These are phyloP conservation scores for Endothia cerciana DNA, from an alignment of 2,329 filamentous ascomycete species.

Conservation along the genomic window DNA sequence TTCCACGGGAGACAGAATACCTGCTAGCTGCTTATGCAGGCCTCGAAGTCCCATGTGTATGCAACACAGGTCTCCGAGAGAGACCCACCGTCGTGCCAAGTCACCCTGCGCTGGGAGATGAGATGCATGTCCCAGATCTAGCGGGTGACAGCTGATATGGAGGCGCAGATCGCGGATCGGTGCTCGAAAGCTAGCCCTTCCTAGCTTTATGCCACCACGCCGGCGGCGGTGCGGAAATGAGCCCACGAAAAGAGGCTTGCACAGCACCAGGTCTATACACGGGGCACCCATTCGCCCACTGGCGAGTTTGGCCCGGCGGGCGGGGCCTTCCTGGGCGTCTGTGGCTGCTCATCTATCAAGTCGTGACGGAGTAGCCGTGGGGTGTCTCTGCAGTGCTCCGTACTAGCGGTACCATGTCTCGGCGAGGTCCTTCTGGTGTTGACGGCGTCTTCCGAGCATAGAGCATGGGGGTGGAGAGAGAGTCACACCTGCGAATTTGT, in stretches of 20 bases:
- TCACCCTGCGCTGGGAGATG: neutral
- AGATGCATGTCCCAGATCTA: slow-evolving; percentile 20
- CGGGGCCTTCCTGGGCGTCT: neutral
- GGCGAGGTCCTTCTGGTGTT: neutral
- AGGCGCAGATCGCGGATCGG: neutral
- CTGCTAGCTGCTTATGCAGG: neutral
- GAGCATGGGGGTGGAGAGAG: neutral
- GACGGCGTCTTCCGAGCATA: neutral
- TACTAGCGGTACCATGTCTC: neutral
- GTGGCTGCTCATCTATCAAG: neutral
- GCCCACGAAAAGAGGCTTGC: too few relatives aligned
- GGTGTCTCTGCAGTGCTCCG: neutral
- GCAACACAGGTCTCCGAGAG: slow-evolving; percentile 9
- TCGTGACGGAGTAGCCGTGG: neutral
- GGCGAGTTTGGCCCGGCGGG: neutral
- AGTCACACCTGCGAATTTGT: neutral
- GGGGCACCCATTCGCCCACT: neutral
- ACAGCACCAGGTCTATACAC: too few relatives aligned
- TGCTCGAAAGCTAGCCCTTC: neutral
- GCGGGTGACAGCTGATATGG: slow-evolving; percentile 13
- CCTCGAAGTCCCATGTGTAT: neutral
- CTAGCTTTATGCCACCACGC: neutral
- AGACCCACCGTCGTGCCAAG: slow-evolving; percentile 5
- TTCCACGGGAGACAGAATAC: neutral
- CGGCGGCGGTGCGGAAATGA: neutral